Evolutionary conservation across 305 asterid genomes (phyloP).

Genomic region (Plantago lanceolata): DNA sequence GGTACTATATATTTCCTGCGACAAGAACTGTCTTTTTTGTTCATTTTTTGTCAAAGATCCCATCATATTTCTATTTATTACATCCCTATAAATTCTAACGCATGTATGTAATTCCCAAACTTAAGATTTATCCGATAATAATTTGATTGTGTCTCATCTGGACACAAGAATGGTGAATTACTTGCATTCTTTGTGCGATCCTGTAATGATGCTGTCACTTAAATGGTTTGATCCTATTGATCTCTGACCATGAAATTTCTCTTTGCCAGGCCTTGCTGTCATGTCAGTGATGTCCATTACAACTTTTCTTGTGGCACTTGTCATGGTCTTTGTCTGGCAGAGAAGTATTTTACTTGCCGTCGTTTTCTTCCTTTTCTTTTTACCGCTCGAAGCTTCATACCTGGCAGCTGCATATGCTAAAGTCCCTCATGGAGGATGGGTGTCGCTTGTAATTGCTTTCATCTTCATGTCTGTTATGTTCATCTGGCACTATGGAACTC

Average conservation of each 20-base stretch:
- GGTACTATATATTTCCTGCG: too few relatives aligned
- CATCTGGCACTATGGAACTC: conserved; percentile 93
- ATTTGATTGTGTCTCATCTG: background rate
- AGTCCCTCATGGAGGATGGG: conserved; percentile 97
- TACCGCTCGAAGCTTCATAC: conserved; percentile 62
- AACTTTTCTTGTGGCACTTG: conserved; percentile 87
- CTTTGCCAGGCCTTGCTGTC: conserved; percentile 80
- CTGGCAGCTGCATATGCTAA: conserved; percentile 59
- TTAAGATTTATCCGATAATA: background rate
- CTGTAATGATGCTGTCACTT: background rate
- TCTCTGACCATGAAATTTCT: background rate
- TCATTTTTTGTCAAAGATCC: background rate
- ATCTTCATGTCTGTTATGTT: conserved; percentile 74
- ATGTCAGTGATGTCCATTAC: conserved; percentile 95
- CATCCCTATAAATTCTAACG: background rate
- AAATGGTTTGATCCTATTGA: too few relatives aligned
- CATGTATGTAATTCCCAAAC: background rate
- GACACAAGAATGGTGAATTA: background rate
- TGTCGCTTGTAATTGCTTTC: conserved; percentile 66
- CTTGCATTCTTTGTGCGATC: background rate
- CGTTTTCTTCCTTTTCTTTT: conserved; percentile 61
- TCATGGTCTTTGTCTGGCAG: conserved; percentile 86
- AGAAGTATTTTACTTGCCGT: conserved; percentile 45
- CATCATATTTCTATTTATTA: background rate
- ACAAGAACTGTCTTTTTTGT: too few relatives aligned